Evolutionary conservation across 208 protist genomes (phyloP), one percentile per base, ranked within the genome.

Genomic region (Trypanosoma cruzi): DNA sequence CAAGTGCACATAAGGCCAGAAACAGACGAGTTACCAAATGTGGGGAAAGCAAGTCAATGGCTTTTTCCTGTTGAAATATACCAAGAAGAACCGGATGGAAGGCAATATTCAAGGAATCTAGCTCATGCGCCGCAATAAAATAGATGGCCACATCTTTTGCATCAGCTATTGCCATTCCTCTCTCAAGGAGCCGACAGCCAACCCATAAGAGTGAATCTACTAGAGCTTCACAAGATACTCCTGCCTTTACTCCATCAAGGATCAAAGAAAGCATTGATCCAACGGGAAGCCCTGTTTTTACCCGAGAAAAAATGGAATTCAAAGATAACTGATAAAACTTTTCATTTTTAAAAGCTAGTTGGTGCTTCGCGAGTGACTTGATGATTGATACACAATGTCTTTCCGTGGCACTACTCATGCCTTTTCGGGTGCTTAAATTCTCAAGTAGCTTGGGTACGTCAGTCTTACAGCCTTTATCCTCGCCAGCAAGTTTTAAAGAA

Each of bases 51-150:
- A 26, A 62, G 4, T 71, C 36, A 26, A 70, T 22, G n/a, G 1
- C 2, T 26, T 71, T 49, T 49, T 62, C 32, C 4, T 31, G 16
- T 16, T 32, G 13, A 61, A 77, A 36, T 4, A 42, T 20, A 28
- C 26, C 50, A 58, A 77, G 42, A 20, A 77, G 20, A 52, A 24
- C 2, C 11, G 64, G 71, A 66, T 77, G 50, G 16, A 31, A 5
- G 44, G 44, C 58, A 34, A 16, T 59, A 53, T 64, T 28, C 44
- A 61, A 29, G 56, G 26, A 46, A 53, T 54, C 58, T 22, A 77
- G 31, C 62, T 77, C 71, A 66, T 77, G 58, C 20, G 64, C 71
- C 8, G 32, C 40, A 60, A 77, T 42, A 34, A 77, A 63, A 67
- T 77, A 77, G 13, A 13, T 29, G 8, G 64, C 71, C 26, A 64